Evolutionary conservation across 805 yeast species (phyloP), one percentile per base, ranked within the genome.

Genomic region (Lipomyces lipofer): DNA sequence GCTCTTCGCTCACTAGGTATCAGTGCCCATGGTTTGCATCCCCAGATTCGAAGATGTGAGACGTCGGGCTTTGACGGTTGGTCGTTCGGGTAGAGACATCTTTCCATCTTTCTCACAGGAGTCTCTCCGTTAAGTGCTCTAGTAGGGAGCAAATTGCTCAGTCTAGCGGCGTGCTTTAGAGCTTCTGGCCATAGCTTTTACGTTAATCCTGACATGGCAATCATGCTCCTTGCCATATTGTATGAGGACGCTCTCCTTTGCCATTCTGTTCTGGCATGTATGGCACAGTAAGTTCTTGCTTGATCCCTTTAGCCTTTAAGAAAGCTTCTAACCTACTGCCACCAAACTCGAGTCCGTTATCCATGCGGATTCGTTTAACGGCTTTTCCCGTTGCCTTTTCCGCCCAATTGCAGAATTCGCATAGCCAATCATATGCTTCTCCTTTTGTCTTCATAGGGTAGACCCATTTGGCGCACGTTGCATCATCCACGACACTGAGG

Each of bases 401-500:
- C 1, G 39, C 39, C 39, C 22, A 35, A 35, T 35, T 35, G 22
- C 21, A 35, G 22, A 35, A 35, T 13, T 35, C 39, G 2, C 22
- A 15, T 2, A 35, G 39, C 21, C 39, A 6, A 24, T 35, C 39
- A 13, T 3, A 35, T 6, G 39, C 39, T 35, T 35, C 39, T 4
- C 39, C 39, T 6, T 35, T 35, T 2, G 39, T 2, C 39, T 35
- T 35, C 24, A 35, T 15, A 13, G 39, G 39, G 22, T 35, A 35
- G 39, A 35, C 22, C 39, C 39, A 35, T 35, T 35, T 35, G 22
- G 22, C 39, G 10, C 39, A 35, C 9, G 39, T 35, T 35, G 39
- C 39, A 35, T 35, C 39, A 35, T 35, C 39, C 22, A 35, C 39
- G 39, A 35, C 39, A 17, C 22, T 35, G 10, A 35, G 39, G 39